Evolutionary conservation across 768 basidiomycete genomes (phyloP).

Genomic region (Mrakia gelida): DNA sequence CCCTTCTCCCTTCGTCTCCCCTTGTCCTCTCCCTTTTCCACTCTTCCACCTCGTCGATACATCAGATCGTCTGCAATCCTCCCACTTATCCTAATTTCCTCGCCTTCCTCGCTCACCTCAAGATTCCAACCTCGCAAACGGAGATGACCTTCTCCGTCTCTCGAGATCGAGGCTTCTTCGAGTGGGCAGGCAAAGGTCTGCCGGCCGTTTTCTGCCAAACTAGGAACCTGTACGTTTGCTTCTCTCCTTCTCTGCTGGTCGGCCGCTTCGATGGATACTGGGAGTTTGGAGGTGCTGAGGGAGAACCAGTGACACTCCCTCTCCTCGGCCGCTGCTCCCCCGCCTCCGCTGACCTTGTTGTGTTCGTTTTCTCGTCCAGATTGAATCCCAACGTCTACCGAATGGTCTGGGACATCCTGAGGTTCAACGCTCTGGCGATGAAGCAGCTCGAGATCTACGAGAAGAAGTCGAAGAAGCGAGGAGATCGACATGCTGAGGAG

Average conservation of each 20-base stretch:
- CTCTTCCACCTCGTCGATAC: background rate
- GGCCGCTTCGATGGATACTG: too few species aligned
- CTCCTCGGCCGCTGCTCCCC: background rate
- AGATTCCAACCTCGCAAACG: constrained; percentile 56
- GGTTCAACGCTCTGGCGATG: constrained; percentile 68
- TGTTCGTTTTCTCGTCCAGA: background rate
- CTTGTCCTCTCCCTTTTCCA: too few species aligned
- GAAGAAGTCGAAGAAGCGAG: constrained; percentile 1
- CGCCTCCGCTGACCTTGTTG: background rate
- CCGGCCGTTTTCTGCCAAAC: constrained; percentile 64
- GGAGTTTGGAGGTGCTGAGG: too few species aligned
- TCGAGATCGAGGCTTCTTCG: constrained; percentile 62
- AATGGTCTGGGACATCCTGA: constrained; percentile 63
- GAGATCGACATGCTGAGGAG: constrained; percentile 31
- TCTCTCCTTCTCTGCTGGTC: too few species aligned
- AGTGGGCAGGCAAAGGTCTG: constrained; percentile 69
- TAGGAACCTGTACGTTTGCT: constrained; percentile 47
- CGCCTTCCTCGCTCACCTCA: constrained; percentile 56
- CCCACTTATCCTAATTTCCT: constrained; percentile 74
- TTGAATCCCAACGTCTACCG: constrained; percentile 66
- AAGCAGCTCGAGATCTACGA: constrained; percentile 46
- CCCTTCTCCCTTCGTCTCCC: background rate
- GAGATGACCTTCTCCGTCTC: constrained; percentile 78
- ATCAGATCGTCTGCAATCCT: constrained; percentile 70
- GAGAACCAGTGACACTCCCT: background rate